Conservation (phyloP, 1,284 basidiomycete genomes). For the Melampsora abietis-canadensis region DNA sequence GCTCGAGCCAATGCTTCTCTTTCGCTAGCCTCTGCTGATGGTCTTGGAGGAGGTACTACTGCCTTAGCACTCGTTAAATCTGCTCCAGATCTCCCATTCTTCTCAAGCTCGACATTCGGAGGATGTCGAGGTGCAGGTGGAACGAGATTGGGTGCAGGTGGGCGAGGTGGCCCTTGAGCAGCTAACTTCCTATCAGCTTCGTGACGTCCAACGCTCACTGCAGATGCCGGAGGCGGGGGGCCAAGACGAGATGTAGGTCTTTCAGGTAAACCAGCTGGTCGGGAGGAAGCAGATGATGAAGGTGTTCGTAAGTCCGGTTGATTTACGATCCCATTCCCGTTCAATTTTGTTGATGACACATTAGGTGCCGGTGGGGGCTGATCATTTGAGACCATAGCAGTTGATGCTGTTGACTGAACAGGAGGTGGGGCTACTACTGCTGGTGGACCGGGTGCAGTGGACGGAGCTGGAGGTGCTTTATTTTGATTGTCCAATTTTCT, state of each 20-base stretch:
- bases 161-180: conserved; percentile 5
- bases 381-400: conserved; percentile 44
- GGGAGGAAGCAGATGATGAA: conserved; percentile 22
- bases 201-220: conserved; percentile 5
- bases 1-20: conserved; percentile 39
- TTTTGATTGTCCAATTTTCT: conserved; percentile 22
- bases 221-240: conserved; percentile 1
- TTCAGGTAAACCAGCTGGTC: conserved; percentile 40
- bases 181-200: conserved; percentile 32
- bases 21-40: conserved; percentile 32
- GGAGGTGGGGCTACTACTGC: conserved; percentile 44
- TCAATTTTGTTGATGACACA: conserved; percentile 43
- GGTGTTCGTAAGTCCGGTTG: conserved; percentile 47
- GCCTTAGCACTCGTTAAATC: conserved; percentile 11
- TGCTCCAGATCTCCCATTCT: conserved; percentile 10
- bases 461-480: conserved; percentile 43
- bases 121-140: conserved; percentile 2
- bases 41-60: conserved; percentile 1
- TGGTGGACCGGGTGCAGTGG: conserved; percentile 41
- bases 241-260: conserved; percentile 9
- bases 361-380: conserved; percentile 27
- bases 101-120: neutral
- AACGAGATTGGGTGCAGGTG: conserved; percentile 5
- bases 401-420: conserved; percentile 35
- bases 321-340: conserved; percentile 16